A percentile compares a stretch with the other conserved stretches of the same genome.
Evolutionary conservation across 495 filamentous ascomycete genomes (phyloP).

Genomic region (Neurospora cerealis): DNA sequence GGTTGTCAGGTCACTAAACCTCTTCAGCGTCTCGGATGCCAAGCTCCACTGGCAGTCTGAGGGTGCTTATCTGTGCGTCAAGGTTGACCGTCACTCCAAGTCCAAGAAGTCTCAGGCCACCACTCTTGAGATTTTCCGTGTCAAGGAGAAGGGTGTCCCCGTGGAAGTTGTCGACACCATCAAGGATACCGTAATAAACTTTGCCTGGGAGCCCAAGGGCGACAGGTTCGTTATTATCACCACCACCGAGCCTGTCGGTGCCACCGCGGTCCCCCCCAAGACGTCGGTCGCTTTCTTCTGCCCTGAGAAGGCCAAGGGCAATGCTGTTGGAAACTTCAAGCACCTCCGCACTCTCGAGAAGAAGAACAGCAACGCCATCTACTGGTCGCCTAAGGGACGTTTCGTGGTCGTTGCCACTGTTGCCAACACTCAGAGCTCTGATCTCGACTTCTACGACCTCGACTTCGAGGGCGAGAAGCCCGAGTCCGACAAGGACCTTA

Average conservation of each 20-base stretch:
- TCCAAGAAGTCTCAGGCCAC: conserved; percentile 96
- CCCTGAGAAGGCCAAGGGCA: conserved; percentile 79
- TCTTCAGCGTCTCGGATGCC: conserved; percentile 94
- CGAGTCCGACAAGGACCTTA: conserved; percentile 84
- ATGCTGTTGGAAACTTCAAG: conserved; percentile 81
- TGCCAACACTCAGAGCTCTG: conserved; percentile 81
- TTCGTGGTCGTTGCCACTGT: conserved; percentile 92
- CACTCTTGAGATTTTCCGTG: conserved; percentile 95
- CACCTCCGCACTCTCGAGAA: conserved; percentile 88
- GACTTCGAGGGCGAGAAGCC: conserved; percentile 96
- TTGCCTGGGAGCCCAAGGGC: conserved; percentile 96
- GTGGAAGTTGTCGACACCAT: conserved; percentile 96
- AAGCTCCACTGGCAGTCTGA: conserved; percentile 98
- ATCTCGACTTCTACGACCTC: conserved; percentile 94
- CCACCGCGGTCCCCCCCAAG: conserved; percentile 79
- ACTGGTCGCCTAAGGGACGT: conserved; percentile 96
- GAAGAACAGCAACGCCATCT: conserved; percentile 98
- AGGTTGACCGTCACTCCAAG: conserved; percentile 97
- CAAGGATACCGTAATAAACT: conserved; percentile 97
- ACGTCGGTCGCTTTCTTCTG: conserved; percentile 93
- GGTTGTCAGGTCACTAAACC: conserved; percentile 83
- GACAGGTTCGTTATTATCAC: conserved; percentile 96
- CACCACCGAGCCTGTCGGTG: conserved; percentile 69
- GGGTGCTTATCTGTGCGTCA: conserved; percentile 87
- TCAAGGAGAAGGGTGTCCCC: conserved; percentile 91